Conservation (phyloP, 2,329 filamentous ascomycete species). For the Ambrosiella beaveri region DNA sequence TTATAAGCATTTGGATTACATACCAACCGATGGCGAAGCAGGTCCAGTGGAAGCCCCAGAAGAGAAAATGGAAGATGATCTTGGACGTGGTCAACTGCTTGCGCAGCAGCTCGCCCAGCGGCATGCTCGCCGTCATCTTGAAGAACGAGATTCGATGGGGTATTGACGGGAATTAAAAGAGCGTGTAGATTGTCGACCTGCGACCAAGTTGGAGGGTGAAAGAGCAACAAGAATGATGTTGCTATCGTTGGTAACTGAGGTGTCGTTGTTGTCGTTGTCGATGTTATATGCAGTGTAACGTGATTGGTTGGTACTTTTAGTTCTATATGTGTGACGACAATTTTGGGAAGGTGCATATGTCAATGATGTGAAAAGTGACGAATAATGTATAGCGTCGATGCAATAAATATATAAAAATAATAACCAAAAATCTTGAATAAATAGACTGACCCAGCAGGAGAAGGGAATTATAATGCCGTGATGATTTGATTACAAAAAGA, state of each 20-base stretch:
- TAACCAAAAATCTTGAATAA: conserved; percentile 15
- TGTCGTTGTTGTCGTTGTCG: neutral
- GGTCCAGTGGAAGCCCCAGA: conserved; percentile 61
- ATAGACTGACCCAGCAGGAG: conserved; percentile 12
- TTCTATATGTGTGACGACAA: neutral
- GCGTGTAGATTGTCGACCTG: neutral
- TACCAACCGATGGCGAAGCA: conserved; percentile 81
- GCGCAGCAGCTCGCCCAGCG: conserved; percentile 26
- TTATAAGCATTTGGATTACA: conserved; percentile 18
- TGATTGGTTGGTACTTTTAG: neutral
- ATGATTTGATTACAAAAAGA: neutral
- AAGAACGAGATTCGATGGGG: too few species aligned
- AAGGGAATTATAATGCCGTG: neutral
- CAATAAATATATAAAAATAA: neutral
- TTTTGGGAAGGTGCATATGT: too few species aligned
- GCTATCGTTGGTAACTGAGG: neutral
- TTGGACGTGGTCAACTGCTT: conserved; percentile 55
- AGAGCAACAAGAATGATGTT: too few species aligned
- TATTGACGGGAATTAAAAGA: neutral
- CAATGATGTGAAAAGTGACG: neutral
- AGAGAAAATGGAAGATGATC: conserved; percentile 62
- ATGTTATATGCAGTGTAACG: neutral
- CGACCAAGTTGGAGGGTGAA: neutral
- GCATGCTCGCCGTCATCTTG: conserved; percentile 22
- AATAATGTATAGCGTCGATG: neutral